Conservation (phyloP, 331 rosid species). For the Stylosanthes scabra region DNA sequence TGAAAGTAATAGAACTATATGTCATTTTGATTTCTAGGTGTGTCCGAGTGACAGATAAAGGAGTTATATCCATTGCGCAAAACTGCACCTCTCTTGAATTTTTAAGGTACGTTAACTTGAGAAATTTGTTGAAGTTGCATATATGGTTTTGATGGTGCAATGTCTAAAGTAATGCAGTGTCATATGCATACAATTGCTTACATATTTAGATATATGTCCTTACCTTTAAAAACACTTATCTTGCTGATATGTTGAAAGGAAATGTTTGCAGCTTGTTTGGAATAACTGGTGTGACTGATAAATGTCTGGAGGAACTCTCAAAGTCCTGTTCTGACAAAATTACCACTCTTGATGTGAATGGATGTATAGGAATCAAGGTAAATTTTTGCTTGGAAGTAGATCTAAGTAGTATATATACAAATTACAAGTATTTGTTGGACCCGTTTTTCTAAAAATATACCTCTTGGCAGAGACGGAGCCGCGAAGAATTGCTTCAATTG, state of each 20-base stretch:
- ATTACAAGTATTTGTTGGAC: conserved; percentile 5
- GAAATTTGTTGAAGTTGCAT: conserved; percentile 22
- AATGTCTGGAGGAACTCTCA: conserved; percentile 77
- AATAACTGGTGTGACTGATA: conserved; percentile 79
- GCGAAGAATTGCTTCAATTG: conserved; percentile 65
- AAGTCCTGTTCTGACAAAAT: conserved; percentile 60
- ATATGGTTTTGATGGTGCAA: conserved; percentile 12
- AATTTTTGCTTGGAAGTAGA: conserved; percentile 25
- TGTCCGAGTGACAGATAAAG: conserved; percentile 71
- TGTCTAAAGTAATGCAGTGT: conserved; percentile 11
- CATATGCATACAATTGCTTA: not conserved
- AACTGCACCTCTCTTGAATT: conserved; percentile 67
- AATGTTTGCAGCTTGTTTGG: conserved; percentile 77
- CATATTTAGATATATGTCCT: not conserved
- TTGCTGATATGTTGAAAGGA: conserved; percentile 36
- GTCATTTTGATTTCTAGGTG: conserved; percentile 64
- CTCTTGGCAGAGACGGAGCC: conserved; percentile 73
- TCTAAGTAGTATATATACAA: not conserved
- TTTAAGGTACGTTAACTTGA: conserved; percentile 64
- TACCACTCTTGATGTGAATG: conserved; percentile 88
- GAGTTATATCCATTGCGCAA: conserved; percentile 65
- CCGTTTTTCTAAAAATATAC: conserved; percentile 24
- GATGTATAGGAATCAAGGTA: conserved; percentile 91
- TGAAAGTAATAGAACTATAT: conserved; percentile 27
- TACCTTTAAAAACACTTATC: conserved; percentile 13